A percentile compares a stretch with the other conserved stretches of the same genome.
Conservation (phyloP, 2,329 filamentous ascomycete genomes). For the Alternaria gaisen region DNA sequence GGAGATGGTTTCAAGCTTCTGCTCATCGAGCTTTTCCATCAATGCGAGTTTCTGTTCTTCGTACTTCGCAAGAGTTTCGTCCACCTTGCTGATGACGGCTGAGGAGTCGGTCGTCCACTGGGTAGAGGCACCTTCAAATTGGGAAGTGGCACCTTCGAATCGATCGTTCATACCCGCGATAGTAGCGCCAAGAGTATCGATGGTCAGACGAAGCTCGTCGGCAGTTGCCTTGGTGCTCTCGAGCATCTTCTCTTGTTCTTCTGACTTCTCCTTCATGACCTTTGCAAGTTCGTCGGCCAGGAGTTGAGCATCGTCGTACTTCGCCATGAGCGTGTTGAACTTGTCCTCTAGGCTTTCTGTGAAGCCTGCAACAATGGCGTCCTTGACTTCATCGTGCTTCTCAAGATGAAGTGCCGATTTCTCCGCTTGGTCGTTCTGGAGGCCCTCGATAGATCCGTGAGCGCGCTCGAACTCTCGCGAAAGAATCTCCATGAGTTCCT, state of each 20-base stretch:
- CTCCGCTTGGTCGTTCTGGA: slow-evolving; percentile 79
- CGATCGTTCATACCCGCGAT: slow-evolving; percentile 61
- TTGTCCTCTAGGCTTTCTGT: slow-evolving; percentile 74
- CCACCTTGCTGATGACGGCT: slow-evolving; percentile 83
- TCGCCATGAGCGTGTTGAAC: slow-evolving; percentile 80
- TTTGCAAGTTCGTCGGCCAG: slow-evolving; percentile 77
- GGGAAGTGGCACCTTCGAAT: slow-evolving; percentile 83
- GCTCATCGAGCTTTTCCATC: slow-evolving; percentile 69
- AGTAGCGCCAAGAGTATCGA: slow-evolving; percentile 82
- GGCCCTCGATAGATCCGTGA: slow-evolving; percentile 78
- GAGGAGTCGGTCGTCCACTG: slow-evolving; percentile 88
- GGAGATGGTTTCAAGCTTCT: slow-evolving; percentile 61
- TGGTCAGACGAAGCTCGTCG: slow-evolving; percentile 85
- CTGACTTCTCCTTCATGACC: slow-evolving; percentile 75
- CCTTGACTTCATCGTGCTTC: slow-evolving; percentile 68
- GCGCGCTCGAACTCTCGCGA: slow-evolving; percentile 89
- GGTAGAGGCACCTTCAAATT: slow-evolving; percentile 80
- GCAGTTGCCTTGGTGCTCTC: slow-evolving; percentile 79
- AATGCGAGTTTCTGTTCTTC: slow-evolving; percentile 81
- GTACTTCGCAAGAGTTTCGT: slow-evolving; percentile 77
- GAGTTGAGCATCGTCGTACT: slow-evolving; percentile 86
- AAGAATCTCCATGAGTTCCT: slow-evolving; percentile 75
- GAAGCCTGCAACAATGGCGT: slow-evolving; percentile 63
- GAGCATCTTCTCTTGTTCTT: slow-evolving; percentile 76
- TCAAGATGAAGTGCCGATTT: slow-evolving; percentile 63